phyloP scores from a whole-genome alignment of 495 filamentous ascomycete genomes.

The Neohortaea acidophila region DNA sequence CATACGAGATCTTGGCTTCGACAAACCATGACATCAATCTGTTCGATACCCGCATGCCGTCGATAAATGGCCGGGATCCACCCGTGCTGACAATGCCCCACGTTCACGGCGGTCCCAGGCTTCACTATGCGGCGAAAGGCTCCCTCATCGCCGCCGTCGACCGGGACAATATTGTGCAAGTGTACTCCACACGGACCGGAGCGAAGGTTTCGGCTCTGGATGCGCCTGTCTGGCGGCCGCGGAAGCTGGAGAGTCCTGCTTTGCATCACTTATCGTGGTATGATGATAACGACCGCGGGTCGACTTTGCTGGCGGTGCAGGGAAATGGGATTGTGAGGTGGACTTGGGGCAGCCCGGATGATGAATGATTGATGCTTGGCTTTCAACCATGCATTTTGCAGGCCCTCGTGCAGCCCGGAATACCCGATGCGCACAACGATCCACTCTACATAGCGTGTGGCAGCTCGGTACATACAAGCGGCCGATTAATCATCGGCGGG shows the following conservation, averaged over 20 bases:
- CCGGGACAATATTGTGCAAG: conserved; percentile 1
- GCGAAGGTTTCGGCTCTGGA: not conserved
- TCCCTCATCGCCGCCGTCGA: conserved; percentile 23
- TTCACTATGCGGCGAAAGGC: conserved; percentile 7
- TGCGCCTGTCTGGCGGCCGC: not conserved
- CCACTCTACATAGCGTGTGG: too few relatives aligned
- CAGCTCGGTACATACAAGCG: too few relatives aligned
- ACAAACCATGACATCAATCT: conserved; percentile 16
- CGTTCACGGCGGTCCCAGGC: conserved; percentile 4
- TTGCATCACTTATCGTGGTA: not conserved
- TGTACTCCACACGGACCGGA: conserved; percentile 18
- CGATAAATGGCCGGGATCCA: not conserved
- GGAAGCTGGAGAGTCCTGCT: not conserved
- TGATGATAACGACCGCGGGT: not conserved
- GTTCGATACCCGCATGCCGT: conserved; percentile 21
- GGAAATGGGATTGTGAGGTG: not conserved
- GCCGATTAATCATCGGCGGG: too few relatives aligned
- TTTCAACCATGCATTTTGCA: too few relatives aligned
- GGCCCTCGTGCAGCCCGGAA: too few relatives aligned
- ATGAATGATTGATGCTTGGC: too few relatives aligned
- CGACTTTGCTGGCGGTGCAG: not conserved
- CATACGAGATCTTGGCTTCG: conserved; percentile 18
- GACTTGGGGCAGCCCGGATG: not conserved
- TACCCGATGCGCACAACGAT: too few relatives aligned
- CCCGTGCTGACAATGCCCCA: not conserved